Evolutionary conservation across 2,329 filamentous ascomycete species (phyloP).

Genomic region (Arthrinium puccinioides): DNA sequence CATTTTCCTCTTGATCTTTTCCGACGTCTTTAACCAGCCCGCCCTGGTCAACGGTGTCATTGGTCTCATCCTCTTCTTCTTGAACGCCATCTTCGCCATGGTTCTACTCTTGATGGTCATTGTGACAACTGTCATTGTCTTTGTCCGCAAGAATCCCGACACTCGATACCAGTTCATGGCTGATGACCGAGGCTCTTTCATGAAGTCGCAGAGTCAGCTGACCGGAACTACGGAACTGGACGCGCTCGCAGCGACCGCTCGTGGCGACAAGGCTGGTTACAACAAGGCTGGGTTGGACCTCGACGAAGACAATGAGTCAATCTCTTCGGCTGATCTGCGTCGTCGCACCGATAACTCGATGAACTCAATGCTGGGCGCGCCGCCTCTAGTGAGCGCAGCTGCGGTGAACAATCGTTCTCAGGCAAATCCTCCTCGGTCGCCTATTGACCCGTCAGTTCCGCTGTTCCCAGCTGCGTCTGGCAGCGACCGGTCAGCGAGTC

Average conservation of each 20-base stretch:
- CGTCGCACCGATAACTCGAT: conserved; percentile 26
- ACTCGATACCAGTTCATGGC: conserved; percentile 84
- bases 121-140: conserved; percentile 55
- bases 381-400: not conserved
- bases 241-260: conserved; percentile 72
- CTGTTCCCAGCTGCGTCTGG: conserved; percentile 34
- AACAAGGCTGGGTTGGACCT: conserved; percentile 56
- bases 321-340: conserved; percentile 46
- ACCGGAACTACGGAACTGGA: conserved; percentile 68
- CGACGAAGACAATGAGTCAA: conserved; percentile 63
- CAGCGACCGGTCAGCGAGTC: conserved; percentile 19
- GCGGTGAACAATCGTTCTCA: conserved; percentile 9
- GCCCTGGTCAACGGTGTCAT: conserved; percentile 73
- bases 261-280: conserved; percentile 59
- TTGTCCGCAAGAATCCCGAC: conserved; percentile 80
- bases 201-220: conserved; percentile 77
- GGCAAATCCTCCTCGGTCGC: conserved; percentile 29
- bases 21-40: conserved; percentile 72
- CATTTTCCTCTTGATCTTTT: conserved; percentile 76
- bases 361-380: conserved; percentile 9
- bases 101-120: conserved; percentile 73
- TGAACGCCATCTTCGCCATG: conserved; percentile 71
- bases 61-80: conserved; percentile 76
- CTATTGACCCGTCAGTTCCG: conserved; percentile 42
- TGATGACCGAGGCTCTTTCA: conserved; percentile 82